Percentiles rank a stretch among this genome's conserved stretches.
phyloP scores from a whole-genome alignment of 225 moss, liverwort and hornwort species.

The Thuidium tamariscinum region DNA sequence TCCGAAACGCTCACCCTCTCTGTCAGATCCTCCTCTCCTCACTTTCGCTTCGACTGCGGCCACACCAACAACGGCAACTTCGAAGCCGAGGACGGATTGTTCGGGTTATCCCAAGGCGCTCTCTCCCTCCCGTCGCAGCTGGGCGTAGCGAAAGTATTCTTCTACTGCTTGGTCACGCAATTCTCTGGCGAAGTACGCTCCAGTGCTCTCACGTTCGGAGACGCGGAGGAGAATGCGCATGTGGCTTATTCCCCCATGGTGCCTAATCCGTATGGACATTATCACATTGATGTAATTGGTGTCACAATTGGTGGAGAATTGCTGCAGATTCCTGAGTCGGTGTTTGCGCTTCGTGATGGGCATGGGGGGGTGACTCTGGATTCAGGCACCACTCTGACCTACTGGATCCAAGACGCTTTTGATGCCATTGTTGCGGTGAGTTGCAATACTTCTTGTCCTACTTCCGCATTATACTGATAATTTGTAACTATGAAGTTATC shows the following conservation, averaged over 20 bases:
- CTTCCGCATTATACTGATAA: no score
- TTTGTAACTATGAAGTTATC: background rate
- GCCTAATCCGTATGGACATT: background rate
- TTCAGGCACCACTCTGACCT: slow-evolving; percentile 20
- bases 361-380: background rate
- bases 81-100: background rate
- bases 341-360: background rate
- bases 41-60: slow-evolving; percentile 9
- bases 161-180: slow-evolving; percentile 11
- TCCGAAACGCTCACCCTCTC: background rate
- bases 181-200: background rate
- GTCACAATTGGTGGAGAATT: background rate
- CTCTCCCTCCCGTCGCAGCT: slow-evolving; percentile 13
- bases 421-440: background rate
- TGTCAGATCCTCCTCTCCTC: background rate
- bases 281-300: background rate
- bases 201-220: slow-evolving; percentile 13
- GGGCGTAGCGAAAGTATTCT: background rate
- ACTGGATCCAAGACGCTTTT: background rate
- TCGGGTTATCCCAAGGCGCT: slow-evolving; percentile 4
- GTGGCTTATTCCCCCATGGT: background rate
- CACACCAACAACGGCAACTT: background rate
- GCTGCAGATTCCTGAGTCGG: background rate
- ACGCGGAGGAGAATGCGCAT: background rate
- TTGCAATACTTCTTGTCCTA: background rate